Base-by-base conservation (phyloP, 495 filamentous ascomycete species). In the Trichoderma orchidacearum region DNA sequence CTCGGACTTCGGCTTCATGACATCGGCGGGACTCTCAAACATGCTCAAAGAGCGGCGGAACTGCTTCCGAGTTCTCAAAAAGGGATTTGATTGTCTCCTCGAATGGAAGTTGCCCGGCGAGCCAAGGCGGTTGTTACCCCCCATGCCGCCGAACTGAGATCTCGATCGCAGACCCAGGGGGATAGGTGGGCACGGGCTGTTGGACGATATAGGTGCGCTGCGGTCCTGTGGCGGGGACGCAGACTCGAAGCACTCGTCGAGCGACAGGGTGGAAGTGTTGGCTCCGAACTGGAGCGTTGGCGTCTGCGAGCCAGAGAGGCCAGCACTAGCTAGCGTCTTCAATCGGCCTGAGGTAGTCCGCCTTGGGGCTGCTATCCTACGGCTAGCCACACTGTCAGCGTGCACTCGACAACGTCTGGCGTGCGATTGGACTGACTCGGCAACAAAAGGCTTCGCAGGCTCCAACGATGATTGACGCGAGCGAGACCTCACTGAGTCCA, bases 21-120 rank as follows among this genome's bases (percentile, higher is more conserved):
- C 77, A 64, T 97, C 93, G 56, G 80, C 87, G 0, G 91, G 85
- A 64, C 85, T 81, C 68, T 97, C 93, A 70, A 91, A 97, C 93
- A 98, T 97, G 75, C 92, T 96, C 64, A 95, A 75, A 36, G 92
- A 95, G 53, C 93, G 81, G 29, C 93, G 82, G 60, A 89, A 91
- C 59, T 88, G 87, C 66, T 94, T 95, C 59, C 90, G 82, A 13
- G 89, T 87, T 52, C 92, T 84, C 67, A 80, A 76, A 55, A 82
- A 79, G 18, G 82, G 85, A 61, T 85, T 87, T 9, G 84, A 83
- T 9, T 77, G 77, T 53, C 89, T 87, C 56, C 88, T 81, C 41
- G 85, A 71, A 56, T 89, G 84, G 54, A 74, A 79, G 48, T 75
- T 74, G 35, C 84, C 76, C 11, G 90, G 90, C 11, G 90, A 92